Base-by-base conservation (phyloP, 495 filamentous ascomycete genomes). In the Penicillium parvum region DNA sequence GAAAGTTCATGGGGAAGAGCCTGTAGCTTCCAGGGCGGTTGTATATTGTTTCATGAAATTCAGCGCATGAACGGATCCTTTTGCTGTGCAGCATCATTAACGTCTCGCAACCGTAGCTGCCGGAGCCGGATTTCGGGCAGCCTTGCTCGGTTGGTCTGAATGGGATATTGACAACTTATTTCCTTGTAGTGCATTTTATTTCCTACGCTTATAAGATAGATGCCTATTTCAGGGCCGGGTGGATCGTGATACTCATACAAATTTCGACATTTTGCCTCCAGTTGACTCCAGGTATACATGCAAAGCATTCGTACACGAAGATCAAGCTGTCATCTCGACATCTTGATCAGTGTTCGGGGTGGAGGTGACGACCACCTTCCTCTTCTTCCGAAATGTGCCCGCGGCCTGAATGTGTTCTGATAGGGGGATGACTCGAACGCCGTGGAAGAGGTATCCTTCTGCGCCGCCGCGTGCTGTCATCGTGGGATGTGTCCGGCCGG, bases 1-100 rank as follows among this genome's bases (percentile, higher is more conserved):
- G 92, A 64, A 95, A 95, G 76, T 98, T 98, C 65, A 97, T 98
- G 94, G 90, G 90, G 58, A 96, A 96, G 77, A 81, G 79, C 54
- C 74, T 90, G 61, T 88, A 73, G 69, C 53, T 44, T 34, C 20
- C 35, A 41, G 22, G 42, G 23, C 38, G 48, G 36, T 45, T 58
- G 47, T 58, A 52, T 52, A 55, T 55, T 58, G 37, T 55, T 63
- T 56, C 41, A 45, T 51, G 46, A 58, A 52, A 48, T 60, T 58
- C 59, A 63, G 60, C 60, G 60, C 50, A 53, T 57, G 49, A 65
- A 60, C 57, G 38, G 46, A 48, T 33, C 52, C 47, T 43, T 38
- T 52, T 47, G 37, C 37, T 25, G 21, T 27, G 37, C 16, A 16
- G 22, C 19, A 45, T 45, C 23, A 45, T 29, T 35, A 23, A 36